phyloP scores from a whole-genome alignment of 169 alveolate species.

The Plasmodium vivax region DNA sequence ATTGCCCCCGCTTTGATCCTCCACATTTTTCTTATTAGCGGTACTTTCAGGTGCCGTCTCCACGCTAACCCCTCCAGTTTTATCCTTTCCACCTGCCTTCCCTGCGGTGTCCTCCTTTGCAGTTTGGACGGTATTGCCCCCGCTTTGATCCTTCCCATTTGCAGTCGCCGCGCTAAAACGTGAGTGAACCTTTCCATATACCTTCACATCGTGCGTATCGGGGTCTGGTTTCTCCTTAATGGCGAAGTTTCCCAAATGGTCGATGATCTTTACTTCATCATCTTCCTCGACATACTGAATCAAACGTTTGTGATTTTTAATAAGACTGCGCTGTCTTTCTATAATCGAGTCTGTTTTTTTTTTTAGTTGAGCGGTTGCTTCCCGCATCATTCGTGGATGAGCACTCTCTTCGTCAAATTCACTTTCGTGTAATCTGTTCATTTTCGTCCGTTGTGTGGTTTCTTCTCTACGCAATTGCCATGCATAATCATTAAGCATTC shows the following conservation, averaged over 20 bases:
- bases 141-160: background rate
- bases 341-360: background rate
- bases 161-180: background rate
- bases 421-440: background rate
- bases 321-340: background rate
- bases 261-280: background rate
- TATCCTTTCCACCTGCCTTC: background rate
- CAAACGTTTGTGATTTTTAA: background rate
- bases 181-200: background rate
- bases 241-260: background rate
- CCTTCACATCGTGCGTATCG: background rate
- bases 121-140: background rate
- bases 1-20: background rate
- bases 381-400: constrained; percentile 2
- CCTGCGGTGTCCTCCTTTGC: background rate
- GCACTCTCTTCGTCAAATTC: background rate
- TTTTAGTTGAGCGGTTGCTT: background rate
- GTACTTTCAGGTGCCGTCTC: too few species aligned
- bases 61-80: too few species aligned
- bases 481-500: background rate
- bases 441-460: background rate
- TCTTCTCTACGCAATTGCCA: background rate
- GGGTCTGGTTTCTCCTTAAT: background rate
- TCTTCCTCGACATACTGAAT: background rate
- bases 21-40: background rate